Evolutionary conservation across 495 filamentous ascomycete genomes (phyloP).

Genomic region (Polyplosphaeria fusca): DNA sequence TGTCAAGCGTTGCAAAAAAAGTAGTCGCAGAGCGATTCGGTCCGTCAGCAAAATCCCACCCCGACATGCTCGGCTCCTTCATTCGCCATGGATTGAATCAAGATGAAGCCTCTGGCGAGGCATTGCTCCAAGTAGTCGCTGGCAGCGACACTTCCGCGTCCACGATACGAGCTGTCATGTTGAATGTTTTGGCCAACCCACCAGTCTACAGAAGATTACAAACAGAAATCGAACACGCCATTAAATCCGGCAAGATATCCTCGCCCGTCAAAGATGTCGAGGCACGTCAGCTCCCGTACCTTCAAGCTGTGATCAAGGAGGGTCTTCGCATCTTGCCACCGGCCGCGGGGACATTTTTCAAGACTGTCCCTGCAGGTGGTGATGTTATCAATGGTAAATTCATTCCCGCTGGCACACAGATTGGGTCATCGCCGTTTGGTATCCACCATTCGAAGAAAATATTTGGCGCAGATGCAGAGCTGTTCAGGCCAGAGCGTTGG

Average conservation of each 20-base stretch:
- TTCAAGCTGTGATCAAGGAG: slow-evolving; percentile 26
- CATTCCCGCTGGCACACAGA: slow-evolving; percentile 24
- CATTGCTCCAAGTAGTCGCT: slow-evolving; percentile 37
- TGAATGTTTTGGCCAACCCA: slow-evolving; percentile 13
- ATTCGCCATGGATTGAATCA: slow-evolving; percentile 40
- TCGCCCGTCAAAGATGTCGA: slow-evolving; percentile 19
- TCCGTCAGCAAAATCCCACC: slow-evolving; percentile 26
- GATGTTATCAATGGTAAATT: slow-evolving; percentile 36
- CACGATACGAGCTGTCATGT: slow-evolving; percentile 9
- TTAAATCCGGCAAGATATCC: slow-evolving; percentile 9
- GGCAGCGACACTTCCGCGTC: slow-evolving; percentile 23
- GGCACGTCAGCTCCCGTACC: slow-evolving; percentile 14
- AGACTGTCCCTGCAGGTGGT: slow-evolving; percentile 21
- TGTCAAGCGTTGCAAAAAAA: slow-evolving; percentile 12
- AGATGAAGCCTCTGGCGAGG: slow-evolving; percentile 38
- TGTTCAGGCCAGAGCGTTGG: slow-evolving; percentile 30
- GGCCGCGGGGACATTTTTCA: slow-evolving; percentile 4
- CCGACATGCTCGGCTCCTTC: slow-evolving; percentile 43
- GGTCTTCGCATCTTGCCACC: slow-evolving; percentile 26
- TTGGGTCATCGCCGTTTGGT: slow-evolving; percentile 36
- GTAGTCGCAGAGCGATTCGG: slow-evolving; percentile 14
- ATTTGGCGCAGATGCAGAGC: slow-evolving; percentile 36
- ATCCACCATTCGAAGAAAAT: slow-evolving; percentile 27
- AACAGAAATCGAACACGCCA: slow-evolving; percentile 19
- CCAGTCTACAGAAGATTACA: slow-evolving; percentile 7